These are phyloP conservation scores for Angophora floribunda DNA, from an alignment of 345 rosid genomes.

Conservation along the genomic window DNA sequence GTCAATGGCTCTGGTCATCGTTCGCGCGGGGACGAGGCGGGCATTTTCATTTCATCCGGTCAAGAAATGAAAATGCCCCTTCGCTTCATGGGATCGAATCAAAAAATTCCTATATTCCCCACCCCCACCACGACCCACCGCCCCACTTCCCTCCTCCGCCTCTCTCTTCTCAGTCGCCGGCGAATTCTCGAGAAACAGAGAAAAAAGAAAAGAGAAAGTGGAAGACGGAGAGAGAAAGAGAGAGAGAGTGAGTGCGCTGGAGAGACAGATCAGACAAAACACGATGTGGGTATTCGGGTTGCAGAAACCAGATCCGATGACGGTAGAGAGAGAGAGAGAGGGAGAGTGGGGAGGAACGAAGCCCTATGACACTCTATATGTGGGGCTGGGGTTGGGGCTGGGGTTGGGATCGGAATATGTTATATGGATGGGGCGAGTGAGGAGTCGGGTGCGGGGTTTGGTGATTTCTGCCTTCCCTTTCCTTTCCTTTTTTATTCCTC, in stretches of 20 bases:
- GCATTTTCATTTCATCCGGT: conserved; percentile 37
- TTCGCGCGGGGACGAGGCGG: conserved; percentile 8
- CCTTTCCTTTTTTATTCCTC: not conserved
- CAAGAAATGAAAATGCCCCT: conserved; percentile 19
- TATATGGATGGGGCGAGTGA: not conserved
- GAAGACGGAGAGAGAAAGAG: not conserved
- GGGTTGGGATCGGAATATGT: not conserved
- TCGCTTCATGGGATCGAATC: not conserved
- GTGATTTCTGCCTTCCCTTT: not conserved
- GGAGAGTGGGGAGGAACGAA: not conserved
- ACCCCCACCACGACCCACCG: not conserved
- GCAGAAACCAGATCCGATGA: conserved; percentile 26
- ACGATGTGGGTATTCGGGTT: not conserved
- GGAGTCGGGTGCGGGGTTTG: not conserved
- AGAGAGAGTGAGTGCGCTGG: not conserved
- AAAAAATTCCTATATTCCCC: not conserved
- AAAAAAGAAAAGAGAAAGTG: not conserved
- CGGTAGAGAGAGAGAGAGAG: not conserved
- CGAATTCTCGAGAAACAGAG: not conserved
- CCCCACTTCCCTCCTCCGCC: not conserved
- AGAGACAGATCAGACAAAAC: not conserved
- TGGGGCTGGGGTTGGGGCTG: not conserved
- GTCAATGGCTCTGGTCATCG: conserved; percentile 17
- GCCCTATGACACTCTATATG: not conserved
- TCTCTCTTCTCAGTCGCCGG: not conserved